phyloP scores from a whole-genome alignment of 768 basidiomycete genomes.

The Clavaria fumosa region DNA sequence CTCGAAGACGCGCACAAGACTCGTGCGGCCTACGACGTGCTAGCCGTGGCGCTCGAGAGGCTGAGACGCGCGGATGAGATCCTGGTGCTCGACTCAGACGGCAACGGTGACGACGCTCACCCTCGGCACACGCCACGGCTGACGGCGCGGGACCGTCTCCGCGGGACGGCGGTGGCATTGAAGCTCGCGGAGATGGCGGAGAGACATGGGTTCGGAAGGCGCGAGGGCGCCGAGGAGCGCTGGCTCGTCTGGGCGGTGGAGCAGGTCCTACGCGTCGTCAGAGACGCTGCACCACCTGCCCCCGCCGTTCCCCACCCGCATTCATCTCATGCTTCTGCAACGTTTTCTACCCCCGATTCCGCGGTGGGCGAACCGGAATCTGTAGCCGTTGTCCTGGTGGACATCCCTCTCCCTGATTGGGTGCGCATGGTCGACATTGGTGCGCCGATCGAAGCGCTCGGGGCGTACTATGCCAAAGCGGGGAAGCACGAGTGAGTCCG shows the following conservation, averaged over 20 bases:
- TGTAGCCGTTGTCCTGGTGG: constrained; percentile 30
- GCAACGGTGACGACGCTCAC: constrained; percentile 5
- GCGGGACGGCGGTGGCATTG: constrained; percentile 26
- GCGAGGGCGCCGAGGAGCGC: constrained; percentile 24
- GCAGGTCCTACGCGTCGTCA: constrained; percentile 23
- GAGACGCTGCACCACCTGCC: constrained; percentile 11
- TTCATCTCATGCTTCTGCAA: not conserved
- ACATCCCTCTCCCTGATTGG: constrained; percentile 47
- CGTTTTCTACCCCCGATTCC: constrained; percentile 9
- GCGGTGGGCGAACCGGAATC: too few relatives aligned
- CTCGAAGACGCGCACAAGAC: constrained; percentile 27
- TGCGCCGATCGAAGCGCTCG: constrained; percentile 54
- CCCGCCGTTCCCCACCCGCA: constrained; percentile 3
- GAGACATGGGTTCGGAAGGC: constrained; percentile 17
- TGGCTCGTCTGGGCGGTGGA: constrained; percentile 30
- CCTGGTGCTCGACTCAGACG: constrained; percentile 5
- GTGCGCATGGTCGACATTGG: constrained; percentile 42
- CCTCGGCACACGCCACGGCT: constrained; percentile 9
- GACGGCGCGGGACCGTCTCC: constrained; percentile 19
- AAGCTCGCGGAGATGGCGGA: constrained; percentile 30
- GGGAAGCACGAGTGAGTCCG: constrained; percentile 41
- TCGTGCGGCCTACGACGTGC: constrained; percentile 24
- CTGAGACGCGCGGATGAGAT: constrained; percentile 16
- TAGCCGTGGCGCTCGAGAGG: constrained; percentile 20
- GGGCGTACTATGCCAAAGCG: constrained; percentile 38